These are phyloP conservation scores for Beverwykella pulmonaria DNA, from an alignment of 495 filamentous ascomycete genomes.

Conservation along the genomic window DNA sequence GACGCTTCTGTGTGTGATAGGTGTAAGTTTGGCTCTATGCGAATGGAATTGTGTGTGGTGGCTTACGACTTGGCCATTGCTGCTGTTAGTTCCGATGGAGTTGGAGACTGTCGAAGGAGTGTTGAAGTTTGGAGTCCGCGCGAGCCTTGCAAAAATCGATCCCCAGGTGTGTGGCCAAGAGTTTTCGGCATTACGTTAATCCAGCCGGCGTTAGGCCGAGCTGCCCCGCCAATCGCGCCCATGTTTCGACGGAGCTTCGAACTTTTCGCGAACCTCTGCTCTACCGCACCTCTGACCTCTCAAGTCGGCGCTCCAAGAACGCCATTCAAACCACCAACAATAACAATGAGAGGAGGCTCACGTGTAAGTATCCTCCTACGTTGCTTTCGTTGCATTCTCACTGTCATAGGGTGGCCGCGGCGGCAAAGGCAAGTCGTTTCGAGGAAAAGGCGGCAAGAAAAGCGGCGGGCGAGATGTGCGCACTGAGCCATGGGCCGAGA, in stretches of 20 bases:
- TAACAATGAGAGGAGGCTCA: background rate
- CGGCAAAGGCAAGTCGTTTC: slow-evolving; percentile 11
- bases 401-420: slow-evolving; percentile 30
- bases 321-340: background rate
- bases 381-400: background rate
- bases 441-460: slow-evolving; percentile 4
- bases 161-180: slow-evolving; percentile 2
- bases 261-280: slow-evolving; percentile 9
- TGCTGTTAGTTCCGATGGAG: slow-evolving; percentile 17
- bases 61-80: slow-evolving; percentile 30
- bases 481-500: slow-evolving; percentile 47
- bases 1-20: slow-evolving; percentile 12
- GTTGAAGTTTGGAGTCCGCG: background rate
- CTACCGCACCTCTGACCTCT: background rate
- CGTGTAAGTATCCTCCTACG: slow-evolving; percentile 1
- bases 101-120: background rate
- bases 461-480: slow-evolving; percentile 5
- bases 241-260: background rate
- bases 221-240: background rate
- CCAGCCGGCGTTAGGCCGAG: background rate
- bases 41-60: no score
- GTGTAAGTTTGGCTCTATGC: background rate
- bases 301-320: background rate
- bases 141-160: background rate
- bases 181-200: background rate